Conservation (phyloP, 2,329 filamentous ascomycete species). For the Hypoxylon sp. region DNA sequence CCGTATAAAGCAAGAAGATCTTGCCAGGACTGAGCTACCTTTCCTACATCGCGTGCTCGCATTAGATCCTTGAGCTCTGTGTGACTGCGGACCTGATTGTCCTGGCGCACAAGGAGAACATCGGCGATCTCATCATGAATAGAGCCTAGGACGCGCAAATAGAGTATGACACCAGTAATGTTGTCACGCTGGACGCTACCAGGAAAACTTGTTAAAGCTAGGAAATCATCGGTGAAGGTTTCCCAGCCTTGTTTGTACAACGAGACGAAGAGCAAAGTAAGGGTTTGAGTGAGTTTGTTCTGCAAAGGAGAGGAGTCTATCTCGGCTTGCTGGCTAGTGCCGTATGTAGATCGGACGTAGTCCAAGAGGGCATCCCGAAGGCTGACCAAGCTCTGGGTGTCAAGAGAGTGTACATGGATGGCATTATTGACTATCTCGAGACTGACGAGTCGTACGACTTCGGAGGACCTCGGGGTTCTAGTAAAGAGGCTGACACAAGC, state of each 20-base stretch:
- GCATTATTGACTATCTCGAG: constrained; percentile 95
- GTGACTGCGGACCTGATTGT: constrained; percentile 85
- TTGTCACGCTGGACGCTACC: constrained; percentile 77
- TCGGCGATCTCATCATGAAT: constrained; percentile 99
- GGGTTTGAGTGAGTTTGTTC: constrained; percentile 96
- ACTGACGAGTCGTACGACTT: constrained; percentile 89
- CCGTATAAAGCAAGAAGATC: constrained; percentile 86
- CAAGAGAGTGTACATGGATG: constrained; percentile 83
- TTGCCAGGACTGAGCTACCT: constrained; percentile 91
- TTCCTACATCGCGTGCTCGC: constrained; percentile 87
- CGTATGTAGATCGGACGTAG: constrained; percentile 85
- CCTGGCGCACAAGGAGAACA: constrained; percentile 84
- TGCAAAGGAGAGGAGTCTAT: constrained; percentile 84
- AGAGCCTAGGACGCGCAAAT: constrained; percentile 88
- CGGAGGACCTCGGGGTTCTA: constrained; percentile 79
- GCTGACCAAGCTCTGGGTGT: constrained; percentile 78
- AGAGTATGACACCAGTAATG: constrained; percentile 82
- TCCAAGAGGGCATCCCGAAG: constrained; percentile 86
- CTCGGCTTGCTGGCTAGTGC: constrained; percentile 67
- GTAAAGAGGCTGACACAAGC: constrained; percentile 89
- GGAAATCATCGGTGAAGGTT: constrained; percentile 90
- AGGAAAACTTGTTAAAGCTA: constrained; percentile 77
- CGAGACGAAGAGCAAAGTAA: constrained; percentile 92
- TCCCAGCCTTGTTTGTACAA: constrained; percentile 91
- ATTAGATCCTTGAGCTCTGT: constrained; percentile 93